Percentiles rank a stretch among this genome's conserved stretches.
These are phyloP conservation scores for Leucaena leucocephala DNA, from an alignment of 306 rosid genomes.

Conservation along the genomic window DNA sequence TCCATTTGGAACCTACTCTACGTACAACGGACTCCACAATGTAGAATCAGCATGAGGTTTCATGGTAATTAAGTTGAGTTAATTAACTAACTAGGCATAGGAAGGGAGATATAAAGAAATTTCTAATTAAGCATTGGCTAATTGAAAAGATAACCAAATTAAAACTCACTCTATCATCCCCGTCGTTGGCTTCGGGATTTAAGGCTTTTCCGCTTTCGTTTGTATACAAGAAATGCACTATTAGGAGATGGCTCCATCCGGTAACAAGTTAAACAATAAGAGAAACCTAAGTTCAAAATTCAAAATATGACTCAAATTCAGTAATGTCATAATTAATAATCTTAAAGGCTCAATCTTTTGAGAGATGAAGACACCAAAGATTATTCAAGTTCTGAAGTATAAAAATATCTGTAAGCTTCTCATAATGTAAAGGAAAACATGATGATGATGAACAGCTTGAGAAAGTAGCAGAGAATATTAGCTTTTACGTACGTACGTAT, in stretches of 20 bases:
- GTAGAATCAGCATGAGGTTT: background rate
- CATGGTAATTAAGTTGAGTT: background rate
- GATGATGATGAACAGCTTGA: background rate
- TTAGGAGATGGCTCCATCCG: no score
- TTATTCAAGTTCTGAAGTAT: slow-evolving; percentile 5
- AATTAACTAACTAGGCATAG: background rate
- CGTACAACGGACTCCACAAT: background rate
- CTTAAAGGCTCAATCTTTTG: no score
- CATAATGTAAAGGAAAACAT: background rate
- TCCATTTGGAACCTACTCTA: no score
- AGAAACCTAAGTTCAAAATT: no score
- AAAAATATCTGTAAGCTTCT: background rate
- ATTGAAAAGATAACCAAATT: background rate
- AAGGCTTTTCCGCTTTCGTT: background rate
- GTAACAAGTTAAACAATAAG: background rate
- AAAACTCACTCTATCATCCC: slow-evolving; percentile 7
- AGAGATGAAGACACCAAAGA: background rate
- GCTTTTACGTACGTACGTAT: background rate
- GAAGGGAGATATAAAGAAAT: background rate
- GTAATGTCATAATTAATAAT: no score
- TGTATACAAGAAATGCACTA: background rate
- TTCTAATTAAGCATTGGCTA: background rate
- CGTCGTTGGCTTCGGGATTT: background rate
- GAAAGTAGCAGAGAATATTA: background rate
- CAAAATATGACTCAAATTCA: no score